Conservation (phyloP, 2,329 filamentous ascomycete genomes). For the Verticillium nubilum region DNA sequence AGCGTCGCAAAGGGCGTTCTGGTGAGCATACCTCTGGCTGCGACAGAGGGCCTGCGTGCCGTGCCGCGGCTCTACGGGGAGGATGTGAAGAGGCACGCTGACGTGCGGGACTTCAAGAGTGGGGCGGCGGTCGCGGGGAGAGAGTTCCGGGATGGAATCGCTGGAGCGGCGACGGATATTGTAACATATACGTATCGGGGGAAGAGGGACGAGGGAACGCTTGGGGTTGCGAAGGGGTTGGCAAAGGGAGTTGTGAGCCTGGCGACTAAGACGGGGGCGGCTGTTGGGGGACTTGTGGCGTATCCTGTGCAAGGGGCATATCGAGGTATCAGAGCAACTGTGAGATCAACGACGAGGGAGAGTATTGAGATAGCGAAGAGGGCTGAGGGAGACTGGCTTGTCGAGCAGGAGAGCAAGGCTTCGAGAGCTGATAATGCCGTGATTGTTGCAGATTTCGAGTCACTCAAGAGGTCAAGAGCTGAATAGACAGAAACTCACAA, state of each 20-base stretch:
- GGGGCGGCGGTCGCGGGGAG: constrained; percentile 11
- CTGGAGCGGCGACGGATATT: constrained; percentile 10
- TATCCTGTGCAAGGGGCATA: constrained; percentile 12
- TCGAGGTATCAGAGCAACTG: constrained; percentile 6
- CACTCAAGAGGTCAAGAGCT: neutral
- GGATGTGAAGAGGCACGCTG: constrained; percentile 7
- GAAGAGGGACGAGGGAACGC: constrained; percentile 9
- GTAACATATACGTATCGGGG: constrained; percentile 10
- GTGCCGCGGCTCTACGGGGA: constrained; percentile 13
- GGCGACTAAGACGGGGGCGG: constrained; percentile 10
- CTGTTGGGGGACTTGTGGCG: constrained; percentile 8
- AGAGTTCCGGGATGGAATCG: constrained; percentile 9
- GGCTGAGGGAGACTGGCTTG: constrained; percentile 11
- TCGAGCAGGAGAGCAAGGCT: constrained; percentile 2
- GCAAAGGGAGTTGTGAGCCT: constrained; percentile 10
- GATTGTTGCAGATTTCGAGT: constrained; percentile 12
- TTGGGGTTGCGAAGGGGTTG: constrained; percentile 11
- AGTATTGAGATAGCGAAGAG: constrained; percentile 8
- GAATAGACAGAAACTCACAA: neutral
- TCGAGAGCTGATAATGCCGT: constrained; percentile 10
- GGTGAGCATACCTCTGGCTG: constrained; percentile 12
- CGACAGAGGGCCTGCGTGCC: constrained; percentile 12
- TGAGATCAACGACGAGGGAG: constrained; percentile 3
- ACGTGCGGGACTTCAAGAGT: constrained; percentile 9
- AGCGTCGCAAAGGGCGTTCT: neutral